Evolutionary conservation across 2,329 filamentous ascomycete species (phyloP).

Genomic region (Erysiphe pisi): DNA sequence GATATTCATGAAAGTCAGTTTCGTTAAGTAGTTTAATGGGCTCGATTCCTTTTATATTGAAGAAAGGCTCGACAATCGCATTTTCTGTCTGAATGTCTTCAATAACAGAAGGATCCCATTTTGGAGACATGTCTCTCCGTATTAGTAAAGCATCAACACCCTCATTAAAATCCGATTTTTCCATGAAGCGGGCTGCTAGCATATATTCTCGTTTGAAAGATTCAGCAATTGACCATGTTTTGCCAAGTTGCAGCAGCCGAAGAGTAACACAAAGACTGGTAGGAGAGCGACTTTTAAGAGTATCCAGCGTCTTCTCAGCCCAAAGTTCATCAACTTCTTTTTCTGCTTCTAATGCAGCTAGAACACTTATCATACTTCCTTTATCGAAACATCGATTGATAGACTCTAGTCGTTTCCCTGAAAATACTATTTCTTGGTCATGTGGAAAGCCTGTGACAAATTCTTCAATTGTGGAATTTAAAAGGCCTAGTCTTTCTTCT

Average conservation of each 20-base stretch:
- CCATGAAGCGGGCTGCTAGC: slow-evolving; percentile 82
- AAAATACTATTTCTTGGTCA: slow-evolving; percentile 55
- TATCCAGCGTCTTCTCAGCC: slow-evolving; percentile 66
- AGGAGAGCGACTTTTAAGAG: slow-evolving; percentile 68
- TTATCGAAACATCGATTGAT: slow-evolving; percentile 76
- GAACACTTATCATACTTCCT: slow-evolving; percentile 57
- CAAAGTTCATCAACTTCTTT: slow-evolving; percentile 50
- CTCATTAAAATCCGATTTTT: slow-evolving; percentile 78
- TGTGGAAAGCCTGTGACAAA: slow-evolving; percentile 76
- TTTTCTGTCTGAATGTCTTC: slow-evolving; percentile 50
- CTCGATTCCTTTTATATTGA: slow-evolving; percentile 43
- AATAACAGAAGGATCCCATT: slow-evolving; percentile 66
- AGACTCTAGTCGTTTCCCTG: slow-evolving; percentile 60
- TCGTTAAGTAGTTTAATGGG: slow-evolving; percentile 52
- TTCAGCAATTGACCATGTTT: slow-evolving; percentile 67
- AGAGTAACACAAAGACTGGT: slow-evolving; percentile 77
- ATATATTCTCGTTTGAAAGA: slow-evolving; percentile 77
- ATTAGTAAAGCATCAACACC: slow-evolving; percentile 76
- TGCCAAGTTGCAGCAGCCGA: slow-evolving; percentile 66
- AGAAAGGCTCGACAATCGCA: slow-evolving; percentile 56
- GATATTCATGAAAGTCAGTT: slow-evolving; percentile 61
- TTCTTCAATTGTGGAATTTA: slow-evolving; percentile 85
- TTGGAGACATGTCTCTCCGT: slow-evolving; percentile 46
- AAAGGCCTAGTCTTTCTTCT: slow-evolving; percentile 53
- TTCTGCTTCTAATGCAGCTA: slow-evolving; percentile 44